Evolutionary conservation across 176 grass and related monocot genomes (phyloP), one percentile per base, ranked within the genome.

Genomic region (Rhipidocladum racemiflorum): DNA sequence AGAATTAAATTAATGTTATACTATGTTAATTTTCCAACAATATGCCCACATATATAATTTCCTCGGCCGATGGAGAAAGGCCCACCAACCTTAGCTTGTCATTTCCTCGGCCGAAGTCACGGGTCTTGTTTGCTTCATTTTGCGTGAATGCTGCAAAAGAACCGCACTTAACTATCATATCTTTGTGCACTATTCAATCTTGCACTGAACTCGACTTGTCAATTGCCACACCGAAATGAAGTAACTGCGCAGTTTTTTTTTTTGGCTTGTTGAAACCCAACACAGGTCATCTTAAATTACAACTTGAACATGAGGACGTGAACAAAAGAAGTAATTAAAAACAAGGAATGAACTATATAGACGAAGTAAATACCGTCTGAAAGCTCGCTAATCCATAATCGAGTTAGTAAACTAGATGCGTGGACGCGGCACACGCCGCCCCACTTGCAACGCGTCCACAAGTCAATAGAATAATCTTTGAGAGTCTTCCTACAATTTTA

Each of bases 101-200:
- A 51, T 42, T 63, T 74, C 70, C n/a, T 55, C 2, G 9, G 42
- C 23, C 24, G 23, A 45, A 65, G 35, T 80, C 76, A 86, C 84
- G 76, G 67, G 59, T 34, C 45, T 45, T 74, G 68, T 74, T 46
- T 53, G 34, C 5, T 34, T 80, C 76, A 15, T 14, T 74, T 32
- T 27, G 43, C 61, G 34, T 30, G 23, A 51, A 17, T 7, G 28
- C n/a, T 4, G 24, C 51, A 18, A 43, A 28, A 55, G 27, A 48
- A 80, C 35, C 49, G 21, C 48, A 30, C 16, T 11, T 3, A n/a
- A 9, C 17, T 72, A 51, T 72, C 45, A 5, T 50, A 50, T 72
- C 15, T 72, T 27, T 17, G 5, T 50, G 48, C 48, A 50, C 18
- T 17, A 53, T 53, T 27, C 6, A 16, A 16, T 10, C 10, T 1